Percentiles rank a stretch among this genome's conserved stretches.
Conservation (phyloP, 169 alveolate species). For the Plasmodium chabaudi region DNA sequence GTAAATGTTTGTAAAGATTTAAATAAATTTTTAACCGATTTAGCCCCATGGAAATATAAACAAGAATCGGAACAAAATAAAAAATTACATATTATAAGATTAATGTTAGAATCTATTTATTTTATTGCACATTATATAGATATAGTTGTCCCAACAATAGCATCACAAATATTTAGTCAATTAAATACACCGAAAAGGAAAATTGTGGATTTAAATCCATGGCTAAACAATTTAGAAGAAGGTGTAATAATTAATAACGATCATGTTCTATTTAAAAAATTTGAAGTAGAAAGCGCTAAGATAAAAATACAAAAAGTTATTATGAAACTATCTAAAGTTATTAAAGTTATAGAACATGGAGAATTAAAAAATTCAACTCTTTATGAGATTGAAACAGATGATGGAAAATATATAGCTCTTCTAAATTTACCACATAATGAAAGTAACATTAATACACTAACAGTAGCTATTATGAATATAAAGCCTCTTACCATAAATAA, state of each 20-base stretch:
- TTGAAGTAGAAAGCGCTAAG: slow-evolving; percentile 37
- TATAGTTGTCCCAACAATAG: slow-evolving; percentile 90
- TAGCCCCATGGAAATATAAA: slow-evolving; percentile 91
- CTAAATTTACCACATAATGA: slow-evolving; percentile 15
- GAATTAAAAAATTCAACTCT: slow-evolving; percentile 14
- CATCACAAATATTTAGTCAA: slow-evolving; percentile 85
- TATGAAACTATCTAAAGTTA: slow-evolving; percentile 61
- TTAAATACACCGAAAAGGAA: slow-evolving; percentile 81
- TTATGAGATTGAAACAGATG: slow-evolving; percentile 42
- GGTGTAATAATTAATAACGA: slow-evolving; percentile 55
- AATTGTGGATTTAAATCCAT: slow-evolving; percentile 77
- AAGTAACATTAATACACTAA: slow-evolving; percentile 12
- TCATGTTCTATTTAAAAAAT: slow-evolving; percentile 62
- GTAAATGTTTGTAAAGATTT: slow-evolving; percentile 86
- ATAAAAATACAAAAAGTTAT: slow-evolving; percentile 63
- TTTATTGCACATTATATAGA: slow-evolving; percentile 89
- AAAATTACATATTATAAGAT: slow-evolving; percentile 86
- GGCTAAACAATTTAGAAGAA: slow-evolving; percentile 79
- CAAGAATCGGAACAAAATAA: slow-evolving; percentile 62
- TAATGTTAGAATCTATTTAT: slow-evolving; percentile 92
- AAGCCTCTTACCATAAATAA: slow-evolving; percentile 66
- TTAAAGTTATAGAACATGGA: slow-evolving; percentile 15
- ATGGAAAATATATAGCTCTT: slow-evolving; percentile 41
- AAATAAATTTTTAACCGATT: slow-evolving; percentile 90
- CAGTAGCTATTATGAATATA: slow-evolving; percentile 44